phyloP scores from a whole-genome alignment of 768 basidiomycete genomes.

The Sarcomyxa edulis region DNA sequence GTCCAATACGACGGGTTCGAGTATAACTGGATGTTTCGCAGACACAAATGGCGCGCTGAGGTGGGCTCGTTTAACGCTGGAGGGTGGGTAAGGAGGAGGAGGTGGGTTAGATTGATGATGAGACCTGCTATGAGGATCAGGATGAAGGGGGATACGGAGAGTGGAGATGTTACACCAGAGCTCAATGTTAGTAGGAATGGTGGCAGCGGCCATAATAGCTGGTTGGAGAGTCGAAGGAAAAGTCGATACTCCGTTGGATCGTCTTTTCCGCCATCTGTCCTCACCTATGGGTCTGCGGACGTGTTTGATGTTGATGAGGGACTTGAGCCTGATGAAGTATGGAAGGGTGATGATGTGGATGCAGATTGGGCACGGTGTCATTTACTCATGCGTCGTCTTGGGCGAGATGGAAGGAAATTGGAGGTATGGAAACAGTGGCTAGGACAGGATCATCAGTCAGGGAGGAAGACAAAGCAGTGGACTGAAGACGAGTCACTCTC shows the following conservation, averaged over 20 bases:
- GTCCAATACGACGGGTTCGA: slow-evolving; percentile 84
- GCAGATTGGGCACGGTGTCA: slow-evolving; percentile 60
- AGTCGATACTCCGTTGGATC: background rate
- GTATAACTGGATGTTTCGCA: slow-evolving; percentile 76
- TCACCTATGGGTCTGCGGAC: background rate
- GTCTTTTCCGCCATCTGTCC: background rate
- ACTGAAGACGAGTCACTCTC: slow-evolving; percentile 36
- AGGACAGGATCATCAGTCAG: slow-evolving; percentile 32
- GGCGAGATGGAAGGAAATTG: slow-evolving; percentile 66
- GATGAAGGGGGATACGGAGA: slow-evolving; percentile 12
- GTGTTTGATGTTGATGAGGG: slow-evolving; percentile 10
- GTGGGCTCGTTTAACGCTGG: slow-evolving; percentile 57
- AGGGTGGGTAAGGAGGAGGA: slow-evolving; percentile 70
- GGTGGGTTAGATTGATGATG: slow-evolving; percentile 87
- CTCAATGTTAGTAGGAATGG: background rate
- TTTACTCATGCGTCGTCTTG: slow-evolving; percentile 43
- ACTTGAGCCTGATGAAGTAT: slow-evolving; percentile 36
- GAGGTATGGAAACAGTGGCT: slow-evolving; percentile 78
- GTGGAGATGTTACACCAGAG: slow-evolving; percentile 1
- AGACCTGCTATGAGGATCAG: slow-evolving; percentile 39
- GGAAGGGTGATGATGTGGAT: slow-evolving; percentile 45
- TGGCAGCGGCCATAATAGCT: background rate
- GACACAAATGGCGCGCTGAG: slow-evolving; percentile 58
- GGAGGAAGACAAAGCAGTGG: slow-evolving; percentile 33
- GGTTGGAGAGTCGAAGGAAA: background rate